These are phyloP conservation scores for Umbelopsis sp. DNA, from an alignment of 192 early-diverging fungal species.

Conservation along the genomic window DNA sequence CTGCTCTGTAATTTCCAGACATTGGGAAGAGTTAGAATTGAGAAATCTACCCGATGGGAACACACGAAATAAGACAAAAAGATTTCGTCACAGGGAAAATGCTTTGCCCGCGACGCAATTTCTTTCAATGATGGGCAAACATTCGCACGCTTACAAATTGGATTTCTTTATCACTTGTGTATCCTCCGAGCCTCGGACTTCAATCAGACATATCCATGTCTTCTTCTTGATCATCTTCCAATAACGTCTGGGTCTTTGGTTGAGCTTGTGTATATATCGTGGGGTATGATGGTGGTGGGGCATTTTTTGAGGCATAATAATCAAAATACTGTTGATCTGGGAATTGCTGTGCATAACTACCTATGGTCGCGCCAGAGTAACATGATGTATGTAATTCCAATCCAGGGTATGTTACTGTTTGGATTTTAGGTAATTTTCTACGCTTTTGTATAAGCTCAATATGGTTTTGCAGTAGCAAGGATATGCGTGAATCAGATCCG, in stretches of 20 bases:
- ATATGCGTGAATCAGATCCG: not conserved
- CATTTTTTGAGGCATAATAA: no score
- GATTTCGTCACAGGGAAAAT: constrained; percentile 6
- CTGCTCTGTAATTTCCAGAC: not conserved
- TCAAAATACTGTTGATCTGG: no score
- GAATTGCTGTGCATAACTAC: not conserved
- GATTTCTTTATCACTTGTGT: not conserved
- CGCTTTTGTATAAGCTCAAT: constrained; percentile 6
- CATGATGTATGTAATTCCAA: not conserved
- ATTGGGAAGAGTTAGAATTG: not conserved
- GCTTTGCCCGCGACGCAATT: constrained; percentile 11
- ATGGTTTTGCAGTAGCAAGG: not conserved
- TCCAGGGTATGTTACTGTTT: constrained; percentile 17
- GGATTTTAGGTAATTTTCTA: constrained; percentile 12
- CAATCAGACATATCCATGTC: constrained; percentile 17
- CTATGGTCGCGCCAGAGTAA: not conserved
- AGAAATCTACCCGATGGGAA: not conserved
- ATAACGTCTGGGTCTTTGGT: not conserved
- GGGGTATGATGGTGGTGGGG: not conserved
- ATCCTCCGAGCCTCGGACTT: constrained; percentile 19
- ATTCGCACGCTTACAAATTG: constrained; percentile 17
- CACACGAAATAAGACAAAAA: not conserved
- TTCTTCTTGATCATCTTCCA: not conserved
- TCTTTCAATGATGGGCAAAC: constrained; percentile 2
- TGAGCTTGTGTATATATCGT: not conserved